Conservation (phyloP, 2,329 filamentous ascomycete species). For the Fusarium pseudonygamai region DNA sequence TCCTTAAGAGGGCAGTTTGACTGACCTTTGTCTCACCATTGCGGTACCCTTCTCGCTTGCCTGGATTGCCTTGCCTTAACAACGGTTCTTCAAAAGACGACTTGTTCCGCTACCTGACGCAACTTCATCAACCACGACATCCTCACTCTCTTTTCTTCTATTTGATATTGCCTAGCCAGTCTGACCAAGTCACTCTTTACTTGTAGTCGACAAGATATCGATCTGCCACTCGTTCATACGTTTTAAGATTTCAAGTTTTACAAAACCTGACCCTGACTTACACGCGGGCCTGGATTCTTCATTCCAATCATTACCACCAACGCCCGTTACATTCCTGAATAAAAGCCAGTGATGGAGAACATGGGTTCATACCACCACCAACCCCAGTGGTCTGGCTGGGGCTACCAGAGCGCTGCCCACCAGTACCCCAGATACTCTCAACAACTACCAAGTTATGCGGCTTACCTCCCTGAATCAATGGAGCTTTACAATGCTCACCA, state of each 20-base stretch:
- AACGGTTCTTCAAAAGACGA: conserved; percentile 43
- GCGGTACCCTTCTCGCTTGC: conserved; percentile 46
- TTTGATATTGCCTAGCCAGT: conserved; percentile 22
- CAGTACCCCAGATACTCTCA: conserved; percentile 47
- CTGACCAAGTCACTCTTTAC: conserved; percentile 39
- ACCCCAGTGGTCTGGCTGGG: conserved; percentile 50
- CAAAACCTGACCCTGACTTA: conserved; percentile 7
- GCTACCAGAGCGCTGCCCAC: conserved; percentile 44
- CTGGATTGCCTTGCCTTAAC: conserved; percentile 32
- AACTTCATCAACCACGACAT: conserved; percentile 27
- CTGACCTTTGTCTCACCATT: conserved; percentile 48
- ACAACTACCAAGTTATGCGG: conserved; percentile 47
- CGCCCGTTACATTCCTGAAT: conserved; percentile 22
- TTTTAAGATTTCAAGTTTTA: neutral
- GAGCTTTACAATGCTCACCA: conserved; percentile 51
- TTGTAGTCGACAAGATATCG: conserved; percentile 14
- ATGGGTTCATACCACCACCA: conserved; percentile 50
- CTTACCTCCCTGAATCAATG: conserved; percentile 52
- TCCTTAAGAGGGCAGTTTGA: conserved; percentile 47
- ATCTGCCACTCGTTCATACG: conserved; percentile 25
- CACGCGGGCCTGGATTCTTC: conserved; percentile 22
- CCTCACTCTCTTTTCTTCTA: conserved; percentile 34
- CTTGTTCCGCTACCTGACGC: conserved; percentile 30
- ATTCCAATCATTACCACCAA: conserved; percentile 32
- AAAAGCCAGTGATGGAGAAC: conserved; percentile 36